Evolutionary conservation across 495 filamentous ascomycete species (phyloP), one percentile per base, ranked within the genome.

Genomic region (Penicillium canariense): DNA sequence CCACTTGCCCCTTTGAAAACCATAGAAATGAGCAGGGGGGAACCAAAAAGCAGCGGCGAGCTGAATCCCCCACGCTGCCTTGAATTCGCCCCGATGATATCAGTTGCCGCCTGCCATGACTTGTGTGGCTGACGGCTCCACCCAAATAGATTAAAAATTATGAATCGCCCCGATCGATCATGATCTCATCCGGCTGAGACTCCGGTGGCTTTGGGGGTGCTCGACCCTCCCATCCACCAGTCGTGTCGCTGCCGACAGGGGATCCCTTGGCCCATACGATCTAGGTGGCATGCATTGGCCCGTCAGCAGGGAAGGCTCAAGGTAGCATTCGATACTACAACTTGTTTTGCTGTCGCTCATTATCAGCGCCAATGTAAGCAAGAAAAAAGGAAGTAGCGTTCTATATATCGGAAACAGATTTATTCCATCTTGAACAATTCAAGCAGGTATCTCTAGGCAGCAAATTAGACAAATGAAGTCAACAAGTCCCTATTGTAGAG

Each of bases 101-200:
- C 65, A 56, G 62, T 34, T 48, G 30, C 30, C 10, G 50, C 30
- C 22, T 8, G 20, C 28, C 45, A 66, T 66, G 62, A 68, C 60
- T 57, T 63, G 59, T 56, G 65, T 68, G 65, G 65, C 65, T 65
- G 65, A 56, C 22, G 56, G 43, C 62, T 63, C 65, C 65, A 68
- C 65, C 56, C 22, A 48, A 63, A 68, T 68, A 68, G 50, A 68
- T 68, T 68, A 65, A 66, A 67, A 47, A 62, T 63, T 57, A 63
- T 63, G 61, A 58, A 63, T 54, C 54, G 52, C 30, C 2, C 46
- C 55, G 58, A 63, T 60, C 60, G 52, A 51, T 45, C 56, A 65
- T 67, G 64, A 67, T 68, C 62, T 68, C 65, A 68, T 68, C 51
- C 62, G 50, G 52, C 59, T 56, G 53, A 62, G 34, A 49, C 51